Evolutionary conservation across 2,329 filamentous ascomycete genomes (phyloP).

Genomic region (Berkeleyomyces basicola): DNA sequence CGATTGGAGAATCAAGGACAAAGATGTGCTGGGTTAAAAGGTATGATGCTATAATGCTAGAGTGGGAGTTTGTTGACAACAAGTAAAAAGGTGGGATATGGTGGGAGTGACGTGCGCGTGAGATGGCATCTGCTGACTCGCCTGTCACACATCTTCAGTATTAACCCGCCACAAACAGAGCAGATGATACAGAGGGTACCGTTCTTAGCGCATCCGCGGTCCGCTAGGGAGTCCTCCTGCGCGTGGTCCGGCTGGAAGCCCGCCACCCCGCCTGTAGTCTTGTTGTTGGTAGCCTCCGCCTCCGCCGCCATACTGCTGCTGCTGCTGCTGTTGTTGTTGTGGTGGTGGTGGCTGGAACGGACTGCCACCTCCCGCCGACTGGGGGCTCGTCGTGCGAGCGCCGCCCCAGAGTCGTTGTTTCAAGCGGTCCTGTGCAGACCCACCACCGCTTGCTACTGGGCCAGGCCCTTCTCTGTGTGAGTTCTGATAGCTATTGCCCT

Average conservation of each 20-base stretch:
- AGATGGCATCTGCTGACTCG: background rate
- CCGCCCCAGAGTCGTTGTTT: conserved; percentile 62
- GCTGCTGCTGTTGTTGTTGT: conserved; percentile 13
- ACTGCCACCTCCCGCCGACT: conserved; percentile 18
- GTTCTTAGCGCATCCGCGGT: conserved; percentile 26
- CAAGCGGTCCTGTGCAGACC: conserved; percentile 62
- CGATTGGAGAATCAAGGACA: background rate
- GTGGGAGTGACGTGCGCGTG: background rate
- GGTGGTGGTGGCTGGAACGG: conserved; percentile 31
- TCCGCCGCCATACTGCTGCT: conserved; percentile 13
- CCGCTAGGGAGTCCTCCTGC: conserved; percentile 20
- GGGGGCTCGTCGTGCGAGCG: conserved; percentile 39
- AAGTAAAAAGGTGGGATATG: background rate
- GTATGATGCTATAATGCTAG: conserved; percentile 2
- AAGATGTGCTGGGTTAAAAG: background rate
- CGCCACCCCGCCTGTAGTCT: background rate
- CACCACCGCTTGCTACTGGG: conserved; percentile 35
- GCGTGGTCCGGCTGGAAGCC: conserved; percentile 21
- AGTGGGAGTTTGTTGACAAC: background rate
- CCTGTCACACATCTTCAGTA: background rate
- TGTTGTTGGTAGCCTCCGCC: conserved; percentile 15
- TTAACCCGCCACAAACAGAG: background rate
- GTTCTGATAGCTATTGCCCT: background rate
- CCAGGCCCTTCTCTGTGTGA: conserved; percentile 15
- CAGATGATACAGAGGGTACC: background rate